Base-by-base conservation (phyloP, 2,329 filamentous ascomycete genomes). In the Xylaria multiplex region DNA sequence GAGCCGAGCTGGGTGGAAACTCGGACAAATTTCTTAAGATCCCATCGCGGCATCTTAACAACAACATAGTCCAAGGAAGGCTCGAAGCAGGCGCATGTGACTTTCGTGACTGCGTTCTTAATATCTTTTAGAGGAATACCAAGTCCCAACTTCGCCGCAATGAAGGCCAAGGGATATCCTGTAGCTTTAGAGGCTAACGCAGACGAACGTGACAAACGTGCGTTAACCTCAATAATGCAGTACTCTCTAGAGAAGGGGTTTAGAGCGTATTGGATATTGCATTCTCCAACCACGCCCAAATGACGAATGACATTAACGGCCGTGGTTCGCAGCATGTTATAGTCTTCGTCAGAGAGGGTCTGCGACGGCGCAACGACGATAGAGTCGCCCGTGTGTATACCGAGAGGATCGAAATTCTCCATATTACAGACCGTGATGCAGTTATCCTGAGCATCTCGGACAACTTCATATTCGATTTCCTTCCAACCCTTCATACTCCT, bases 401-500 rank as follows among this genome's bases (percentile, higher is more conserved):
- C 96, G 1, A 99, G 89, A 62, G 96, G 96, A 79, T 99, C 96
- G 76, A 99, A 99, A 83, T 99, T 99, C 83, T 99, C 96, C 96
- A 99, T 98, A 84, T 99, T 99, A 81, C 96, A 99, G 68, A 99
- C 96, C 6, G 96, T 99, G 78, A 99, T 98, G 79, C 96, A 99
- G 86, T 98, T 98, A 83, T 99, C 94, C 74, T 93, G 90, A 64
- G 90, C 91, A 83, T 98, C 96, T 75, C 96, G 91, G 46, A 99
- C 96, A 68, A 98, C 96, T 80, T 99, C 96, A 77, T 98, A 99
- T 80, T 99, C 96, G 69, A 98, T 96, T 81, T 99, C 96, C 81
- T 99, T 99, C 96, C 96, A 99, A 66, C 96, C 96, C 84, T 98
- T 98, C 95, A 99, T 98, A 83, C 93, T 97, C 79, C 92, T 90